Evolutionary conservation across 1,284 basidiomycete genomes (phyloP).

Genomic region (Singerocomus rubriflavus): DNA sequence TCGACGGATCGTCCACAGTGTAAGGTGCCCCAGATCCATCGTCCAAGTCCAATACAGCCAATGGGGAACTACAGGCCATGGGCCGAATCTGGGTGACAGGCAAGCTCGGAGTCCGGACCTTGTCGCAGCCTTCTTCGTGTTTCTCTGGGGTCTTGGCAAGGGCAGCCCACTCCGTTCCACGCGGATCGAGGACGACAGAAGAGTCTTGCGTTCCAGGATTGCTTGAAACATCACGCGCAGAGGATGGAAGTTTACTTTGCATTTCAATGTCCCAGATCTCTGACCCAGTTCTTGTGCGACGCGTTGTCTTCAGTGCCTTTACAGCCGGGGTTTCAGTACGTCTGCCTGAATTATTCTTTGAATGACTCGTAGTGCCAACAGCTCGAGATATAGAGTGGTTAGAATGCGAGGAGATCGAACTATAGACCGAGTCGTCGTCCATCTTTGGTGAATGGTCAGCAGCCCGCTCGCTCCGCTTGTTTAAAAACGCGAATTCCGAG

Average conservation of each 20-base stretch:
- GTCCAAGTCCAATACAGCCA: conserved; percentile 1
- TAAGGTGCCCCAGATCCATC: not conserved
- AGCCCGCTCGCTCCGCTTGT: conserved; percentile 21
- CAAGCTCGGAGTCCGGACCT: not conserved
- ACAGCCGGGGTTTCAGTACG: not conserved
- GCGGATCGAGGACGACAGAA: conserved; percentile 24
- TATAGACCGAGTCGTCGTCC: conserved; percentile 5
- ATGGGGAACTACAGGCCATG: not conserved
- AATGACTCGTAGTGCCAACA: conserved; percentile 1
- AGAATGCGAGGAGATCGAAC: conserved; percentile 6
- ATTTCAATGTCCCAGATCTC: conserved; percentile 67
- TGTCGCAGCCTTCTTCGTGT: not conserved
- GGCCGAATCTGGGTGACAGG: not conserved
- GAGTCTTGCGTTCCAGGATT: conserved; percentile 10
- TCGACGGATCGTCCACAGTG: conserved; percentile 32
- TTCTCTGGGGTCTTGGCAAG: conserved; percentile 3
- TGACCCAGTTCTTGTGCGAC: conserved; percentile 36
- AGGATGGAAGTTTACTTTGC: conserved; percentile 32
- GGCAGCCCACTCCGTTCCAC: conserved; percentile 23
- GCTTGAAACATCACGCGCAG: conserved; percentile 12
- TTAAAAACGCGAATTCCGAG: conserved; percentile 53
- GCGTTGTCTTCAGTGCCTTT: not conserved
- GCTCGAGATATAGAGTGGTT: not conserved
- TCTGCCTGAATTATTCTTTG: conserved; percentile 3
- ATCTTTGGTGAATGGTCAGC: conserved; percentile 5